A percentile compares a stretch with the other conserved stretches of the same genome.
Evolutionary conservation across 805 yeast species (phyloP).

Genomic region (Metschnikowia henanensis): DNA sequence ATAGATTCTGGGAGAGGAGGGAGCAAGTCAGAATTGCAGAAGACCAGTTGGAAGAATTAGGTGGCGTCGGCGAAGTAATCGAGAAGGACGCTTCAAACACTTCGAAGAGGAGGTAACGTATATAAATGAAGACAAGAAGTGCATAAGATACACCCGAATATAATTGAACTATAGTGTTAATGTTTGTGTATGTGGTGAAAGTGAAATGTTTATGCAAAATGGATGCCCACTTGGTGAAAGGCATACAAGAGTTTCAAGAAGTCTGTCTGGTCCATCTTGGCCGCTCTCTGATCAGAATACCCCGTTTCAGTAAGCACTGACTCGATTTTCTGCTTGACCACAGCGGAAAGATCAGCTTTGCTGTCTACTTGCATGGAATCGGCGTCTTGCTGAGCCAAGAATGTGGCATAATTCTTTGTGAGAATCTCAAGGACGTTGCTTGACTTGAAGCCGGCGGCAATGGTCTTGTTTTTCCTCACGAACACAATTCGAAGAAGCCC

Average conservation of each 20-base stretch:
- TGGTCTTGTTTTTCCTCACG: slow-evolving; percentile 90
- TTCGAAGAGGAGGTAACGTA: slow-evolving; percentile 46
- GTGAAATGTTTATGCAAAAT: slow-evolving; percentile 63
- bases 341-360: slow-evolving; percentile 38
- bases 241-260: slow-evolving; percentile 84
- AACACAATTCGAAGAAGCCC: slow-evolving; percentile 90
- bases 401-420: slow-evolving; percentile 86
- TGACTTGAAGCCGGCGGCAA: slow-evolving; percentile 90
- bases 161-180: no score
- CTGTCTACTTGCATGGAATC: slow-evolving; percentile 42
- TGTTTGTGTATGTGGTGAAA: slow-evolving; percentile 5
- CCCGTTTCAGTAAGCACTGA: slow-evolving; percentile 79
- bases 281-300: slow-evolving; percentile 81
- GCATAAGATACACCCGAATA: no score
- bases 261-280: slow-evolving; percentile 94
- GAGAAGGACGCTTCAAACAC: slow-evolving; percentile 62
- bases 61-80: slow-evolving; percentile 86
- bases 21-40: slow-evolving; percentile 87
- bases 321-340: slow-evolving; percentile 69
- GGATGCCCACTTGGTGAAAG: slow-evolving; percentile 96
- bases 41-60: slow-evolving; percentile 84
- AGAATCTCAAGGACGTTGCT: slow-evolving; percentile 74
- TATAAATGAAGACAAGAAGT: no score
- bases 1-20: slow-evolving; percentile 98
- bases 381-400: slow-evolving; percentile 52